Evolutionary conservation across 441 rosid genomes (phyloP).

Genomic region (Erodium texanum): DNA sequence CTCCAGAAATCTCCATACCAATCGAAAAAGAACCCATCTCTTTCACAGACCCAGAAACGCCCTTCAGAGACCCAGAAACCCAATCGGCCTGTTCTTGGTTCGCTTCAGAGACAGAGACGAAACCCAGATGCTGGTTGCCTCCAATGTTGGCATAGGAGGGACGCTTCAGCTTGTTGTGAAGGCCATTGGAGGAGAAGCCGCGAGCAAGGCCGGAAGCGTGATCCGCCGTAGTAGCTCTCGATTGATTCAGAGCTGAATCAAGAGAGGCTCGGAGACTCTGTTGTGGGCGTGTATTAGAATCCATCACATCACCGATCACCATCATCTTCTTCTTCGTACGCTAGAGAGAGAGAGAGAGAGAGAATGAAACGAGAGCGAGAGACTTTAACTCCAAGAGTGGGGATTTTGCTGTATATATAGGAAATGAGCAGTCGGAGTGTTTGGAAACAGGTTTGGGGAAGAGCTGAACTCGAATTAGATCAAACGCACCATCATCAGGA

Average conservation of each 20-base stretch:
- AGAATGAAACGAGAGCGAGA: background rate
- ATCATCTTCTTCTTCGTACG: background rate
- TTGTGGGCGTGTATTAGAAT: background rate
- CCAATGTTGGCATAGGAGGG: background rate
- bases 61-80: background rate
- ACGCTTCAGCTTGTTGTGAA: background rate
- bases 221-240: background rate
- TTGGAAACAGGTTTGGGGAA: background rate
- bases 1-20: background rate
- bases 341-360: background rate
- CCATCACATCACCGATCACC: background rate
- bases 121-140: background rate
- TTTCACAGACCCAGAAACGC: background rate
- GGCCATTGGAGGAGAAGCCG: background rate
- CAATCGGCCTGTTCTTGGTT: background rate
- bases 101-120: background rate
- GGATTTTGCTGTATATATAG: background rate
- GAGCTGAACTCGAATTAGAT: background rate
- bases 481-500: no score
- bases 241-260: background rate
- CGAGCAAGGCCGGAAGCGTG: background rate
- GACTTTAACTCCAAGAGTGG: background rate
- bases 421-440: background rate
- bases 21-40: background rate
- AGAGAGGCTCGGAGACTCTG: background rate